A percentile compares a stretch with the other conserved stretches of the same genome.
Evolutionary conservation across 2,329 filamentous ascomycete genomes (phyloP).

Genomic region (Colletotrichum godetiae): DNA sequence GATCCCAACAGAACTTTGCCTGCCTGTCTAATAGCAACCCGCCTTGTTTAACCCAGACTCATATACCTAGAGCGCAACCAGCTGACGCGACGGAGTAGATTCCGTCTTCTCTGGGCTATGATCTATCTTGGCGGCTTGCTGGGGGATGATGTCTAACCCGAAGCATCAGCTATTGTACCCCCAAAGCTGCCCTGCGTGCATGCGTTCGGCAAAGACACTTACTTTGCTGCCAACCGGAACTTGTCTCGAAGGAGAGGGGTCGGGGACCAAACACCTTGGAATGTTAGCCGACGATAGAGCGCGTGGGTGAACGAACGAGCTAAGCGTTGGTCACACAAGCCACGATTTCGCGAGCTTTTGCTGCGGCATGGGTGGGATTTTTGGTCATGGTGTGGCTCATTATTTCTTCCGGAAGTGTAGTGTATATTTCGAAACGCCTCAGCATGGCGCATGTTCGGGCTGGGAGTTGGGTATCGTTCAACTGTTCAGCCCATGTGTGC

Average conservation of each 20-base stretch:
- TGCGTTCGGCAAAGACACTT: not conserved
- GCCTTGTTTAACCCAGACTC: too few species aligned
- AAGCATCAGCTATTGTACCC: not conserved
- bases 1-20: not conserved
- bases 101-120: not conserved
- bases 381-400: not conserved
- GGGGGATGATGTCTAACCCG: not conserved
- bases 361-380: not conserved
- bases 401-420: not conserved
- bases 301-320: not conserved
- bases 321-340: not conserved
- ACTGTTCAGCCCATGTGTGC: not conserved
- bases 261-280: too few species aligned
- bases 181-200: not conserved
- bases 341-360: not conserved
- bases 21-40: not conserved
- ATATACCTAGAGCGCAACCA: not conserved
- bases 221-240: too few species aligned
- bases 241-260: not conserved
- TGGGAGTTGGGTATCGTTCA: not conserved
- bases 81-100: slow-evolving; percentile 6
- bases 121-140: not conserved
- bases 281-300: not conserved
- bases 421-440: not conserved
- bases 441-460: not conserved